A percentile compares a stretch with the other conserved stretches of the same genome.
phyloP scores from a whole-genome alignment of 495 filamentous ascomycete genomes.

The Parathielavia hyrcaniae region DNA sequence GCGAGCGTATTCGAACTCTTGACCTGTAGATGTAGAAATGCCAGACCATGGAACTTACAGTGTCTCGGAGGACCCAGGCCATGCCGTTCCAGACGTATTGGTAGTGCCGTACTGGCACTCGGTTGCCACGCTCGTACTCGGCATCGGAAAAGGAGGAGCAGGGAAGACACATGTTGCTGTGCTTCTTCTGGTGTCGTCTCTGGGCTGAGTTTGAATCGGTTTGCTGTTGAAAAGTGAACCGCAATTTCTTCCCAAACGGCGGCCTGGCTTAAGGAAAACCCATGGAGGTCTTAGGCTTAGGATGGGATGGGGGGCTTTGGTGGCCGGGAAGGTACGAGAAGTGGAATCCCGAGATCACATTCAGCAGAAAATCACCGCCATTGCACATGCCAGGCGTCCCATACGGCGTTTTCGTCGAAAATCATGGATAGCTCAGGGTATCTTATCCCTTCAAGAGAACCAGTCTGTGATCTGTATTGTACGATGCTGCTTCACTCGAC shows the following conservation, averaged over 20 bases:
- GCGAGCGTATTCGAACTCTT: background rate
- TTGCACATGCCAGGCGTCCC: too few relatives aligned
- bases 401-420: background rate
- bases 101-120: conserved; percentile 11
- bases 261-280: background rate
- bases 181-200: background rate
- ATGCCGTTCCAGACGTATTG: conserved; percentile 36
- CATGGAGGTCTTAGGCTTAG: too few relatives aligned
- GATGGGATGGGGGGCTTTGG: too few relatives aligned
- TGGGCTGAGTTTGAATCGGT: background rate
- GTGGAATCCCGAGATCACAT: too few relatives aligned
- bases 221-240: background rate
- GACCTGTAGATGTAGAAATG: background rate
- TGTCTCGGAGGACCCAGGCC: conserved; percentile 26
- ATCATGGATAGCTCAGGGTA: background rate
- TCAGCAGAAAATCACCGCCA: too few relatives aligned
- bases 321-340: too few relatives aligned
- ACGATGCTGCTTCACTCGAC: too few relatives aligned
- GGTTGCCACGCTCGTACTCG: conserved; percentile 34
- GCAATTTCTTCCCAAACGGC: background rate
- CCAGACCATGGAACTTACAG: conserved; percentile 16
- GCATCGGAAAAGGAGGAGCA: conserved; percentile 41
- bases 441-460: background rate
- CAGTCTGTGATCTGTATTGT: too few relatives aligned
- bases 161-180: conserved; percentile 37